Evolutionary conservation across 306 rosid genomes (phyloP).

Genomic region (Rubus idaeus): DNA sequence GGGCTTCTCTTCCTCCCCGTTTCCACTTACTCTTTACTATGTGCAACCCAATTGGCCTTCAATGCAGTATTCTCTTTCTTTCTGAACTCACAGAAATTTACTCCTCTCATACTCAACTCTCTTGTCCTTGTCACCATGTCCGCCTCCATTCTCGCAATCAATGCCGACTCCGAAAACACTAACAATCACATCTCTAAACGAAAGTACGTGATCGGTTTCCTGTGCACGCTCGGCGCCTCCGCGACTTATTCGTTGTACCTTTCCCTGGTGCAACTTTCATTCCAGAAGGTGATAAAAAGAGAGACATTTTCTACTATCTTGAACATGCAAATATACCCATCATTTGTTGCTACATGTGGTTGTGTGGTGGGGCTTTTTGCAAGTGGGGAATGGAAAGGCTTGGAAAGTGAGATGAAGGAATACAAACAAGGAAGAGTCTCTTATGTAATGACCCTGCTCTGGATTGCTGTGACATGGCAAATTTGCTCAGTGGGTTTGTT

Average conservation of each 20-base stretch:
- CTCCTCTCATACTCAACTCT: conserved; percentile 51
- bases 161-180: conserved; percentile 40
- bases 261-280: conserved; percentile 51
- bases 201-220: conserved; percentile 43
- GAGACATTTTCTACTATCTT: conserved; percentile 46
- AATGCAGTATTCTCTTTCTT: conserved; percentile 55
- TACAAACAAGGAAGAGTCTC: conserved; percentile 50
- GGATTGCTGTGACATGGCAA: conserved; percentile 66
- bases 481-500: conserved; percentile 47
- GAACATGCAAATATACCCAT: conserved; percentile 49
- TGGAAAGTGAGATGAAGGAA: conserved; percentile 46
- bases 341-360: conserved; percentile 41
- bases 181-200: conserved; percentile 7
- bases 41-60: conserved; percentile 66
- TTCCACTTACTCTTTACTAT: conserved; percentile 58
- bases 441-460: conserved; percentile 56
- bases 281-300: conserved; percentile 47
- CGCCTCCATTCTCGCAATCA: conserved; percentile 50
- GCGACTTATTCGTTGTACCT: conserved; percentile 49
- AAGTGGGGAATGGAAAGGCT: conserved; percentile 56
- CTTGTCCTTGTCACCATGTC: conserved; percentile 53
- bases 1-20: conserved; percentile 60
- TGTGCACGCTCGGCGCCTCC: conserved; percentile 55
- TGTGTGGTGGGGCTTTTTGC: conserved; percentile 54
- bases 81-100: conserved; percentile 58